Conservation (phyloP, 495 filamentous ascomycete species). For the Talaromyces borbonicus region DNA sequence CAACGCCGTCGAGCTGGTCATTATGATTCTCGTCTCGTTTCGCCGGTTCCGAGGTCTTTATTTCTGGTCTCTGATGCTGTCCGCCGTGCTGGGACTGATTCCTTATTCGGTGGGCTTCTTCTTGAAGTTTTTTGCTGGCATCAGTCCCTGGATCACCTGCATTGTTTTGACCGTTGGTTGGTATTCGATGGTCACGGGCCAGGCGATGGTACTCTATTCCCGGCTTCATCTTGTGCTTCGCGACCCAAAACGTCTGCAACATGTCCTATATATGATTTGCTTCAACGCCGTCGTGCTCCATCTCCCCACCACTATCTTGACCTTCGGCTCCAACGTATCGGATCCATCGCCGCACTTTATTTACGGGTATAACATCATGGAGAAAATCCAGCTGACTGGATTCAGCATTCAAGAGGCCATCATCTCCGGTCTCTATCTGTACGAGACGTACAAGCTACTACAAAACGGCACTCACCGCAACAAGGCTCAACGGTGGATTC, state of each 20-base stretch:
- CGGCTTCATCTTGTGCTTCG: constrained; percentile 40
- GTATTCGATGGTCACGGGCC: constrained; percentile 46
- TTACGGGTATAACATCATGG: constrained; percentile 41
- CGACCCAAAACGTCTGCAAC: constrained; percentile 31
- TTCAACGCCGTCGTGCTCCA: constrained; percentile 36
- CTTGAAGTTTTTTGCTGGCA: constrained; percentile 37
- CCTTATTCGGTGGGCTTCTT: constrained; percentile 44
- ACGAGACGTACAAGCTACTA: constrained; percentile 41
- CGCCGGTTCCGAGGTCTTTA: constrained; percentile 42
- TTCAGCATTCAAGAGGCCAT: constrained; percentile 49
- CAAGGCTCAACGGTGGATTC: constrained; percentile 1
- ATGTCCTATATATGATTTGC: constrained; percentile 34
- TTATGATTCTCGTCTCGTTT: constrained; percentile 42
- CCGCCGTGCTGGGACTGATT: constrained; percentile 32
- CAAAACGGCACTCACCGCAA: constrained; percentile 18
- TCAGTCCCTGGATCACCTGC: constrained; percentile 27
- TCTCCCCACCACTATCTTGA: constrained; percentile 40
- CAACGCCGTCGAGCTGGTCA: constrained; percentile 39
- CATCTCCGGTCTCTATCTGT: constrained; percentile 49
- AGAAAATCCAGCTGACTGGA: constrained; percentile 45
- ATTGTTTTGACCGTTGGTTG: constrained; percentile 40
- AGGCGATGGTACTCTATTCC: constrained; percentile 42
- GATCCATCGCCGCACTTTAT: constrained; percentile 23
- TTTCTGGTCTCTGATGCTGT: constrained; percentile 42
- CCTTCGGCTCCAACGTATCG: constrained; percentile 34